A percentile compares a stretch with the other conserved stretches of the same genome.
phyloP scores from a whole-genome alignment of 2,329 filamentous ascomycete genomes.

The Botrytis sinoallii region DNA sequence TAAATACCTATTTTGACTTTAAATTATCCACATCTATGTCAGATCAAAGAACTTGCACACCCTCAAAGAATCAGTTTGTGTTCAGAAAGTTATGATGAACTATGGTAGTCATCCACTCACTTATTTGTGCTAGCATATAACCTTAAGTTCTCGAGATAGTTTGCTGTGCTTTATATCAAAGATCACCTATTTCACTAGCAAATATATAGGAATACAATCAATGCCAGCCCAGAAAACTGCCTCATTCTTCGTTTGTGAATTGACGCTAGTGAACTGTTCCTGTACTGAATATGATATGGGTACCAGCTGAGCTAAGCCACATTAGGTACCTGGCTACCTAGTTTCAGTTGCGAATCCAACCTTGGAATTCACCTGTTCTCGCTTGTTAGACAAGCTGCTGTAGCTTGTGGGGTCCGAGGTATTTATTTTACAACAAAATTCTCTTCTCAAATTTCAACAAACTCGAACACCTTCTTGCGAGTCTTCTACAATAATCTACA shows the following conservation, averaged over 20 bases:
- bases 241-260: not conserved
- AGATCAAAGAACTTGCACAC: not conserved
- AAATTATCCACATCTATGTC: not conserved
- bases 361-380: not conserved
- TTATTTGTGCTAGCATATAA: not conserved
- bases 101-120: not conserved
- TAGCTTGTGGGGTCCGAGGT: not conserved
- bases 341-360: not conserved
- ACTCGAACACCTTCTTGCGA: not conserved
- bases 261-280: not conserved
- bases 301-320: not conserved
- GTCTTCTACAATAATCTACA: not conserved
- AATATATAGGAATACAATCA: not conserved
- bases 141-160: not conserved
- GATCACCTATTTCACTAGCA: not conserved
- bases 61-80: not conserved
- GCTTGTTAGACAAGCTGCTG: not conserved
- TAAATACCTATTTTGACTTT: not conserved
- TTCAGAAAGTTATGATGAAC: not conserved
- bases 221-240: accelerated
- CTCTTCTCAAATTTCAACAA: not conserved
- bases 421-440: not conserved
- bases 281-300: not conserved
- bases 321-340: not conserved
- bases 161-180: not conserved